phyloP scores from a whole-genome alignment of 305 asterid genomes.

The Fraxinus xanthoxyloides region DNA sequence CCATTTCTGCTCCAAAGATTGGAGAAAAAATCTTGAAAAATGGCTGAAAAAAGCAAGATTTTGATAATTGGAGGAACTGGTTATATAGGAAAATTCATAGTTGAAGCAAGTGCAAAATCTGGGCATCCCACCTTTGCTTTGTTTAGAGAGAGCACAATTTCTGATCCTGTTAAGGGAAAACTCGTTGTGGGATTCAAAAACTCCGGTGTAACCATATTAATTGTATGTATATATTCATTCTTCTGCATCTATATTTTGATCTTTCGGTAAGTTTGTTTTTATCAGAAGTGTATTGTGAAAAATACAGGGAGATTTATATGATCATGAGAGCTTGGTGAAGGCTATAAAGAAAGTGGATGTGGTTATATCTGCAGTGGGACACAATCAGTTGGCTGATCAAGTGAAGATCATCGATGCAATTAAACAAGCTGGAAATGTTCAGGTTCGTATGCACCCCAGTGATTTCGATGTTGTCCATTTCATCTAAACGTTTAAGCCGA shows the following conservation, averaged over 20 bases:
- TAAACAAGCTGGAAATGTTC: conserved; percentile 21
- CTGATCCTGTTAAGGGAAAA: conserved; percentile 12
- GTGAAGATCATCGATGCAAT: conserved; percentile 18
- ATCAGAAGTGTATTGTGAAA: neutral
- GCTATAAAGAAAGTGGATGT: conserved; percentile 36
- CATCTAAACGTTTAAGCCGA: neutral
- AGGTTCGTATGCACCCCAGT: neutral
- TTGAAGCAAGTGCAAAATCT: conserved; percentile 18
- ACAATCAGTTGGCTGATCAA: conserved; percentile 1
- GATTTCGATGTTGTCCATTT: neutral
- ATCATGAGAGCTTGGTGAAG: conserved; percentile 30
- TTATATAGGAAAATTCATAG: conserved; percentile 19
- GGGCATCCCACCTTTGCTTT: conserved; percentile 21
- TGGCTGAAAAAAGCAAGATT: conserved; percentile 24
- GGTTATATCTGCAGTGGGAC: conserved; percentile 24
- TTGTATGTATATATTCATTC: neutral
- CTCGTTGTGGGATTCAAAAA: conserved; percentile 10
- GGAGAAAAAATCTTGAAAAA: neutral
- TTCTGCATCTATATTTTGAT: neutral
- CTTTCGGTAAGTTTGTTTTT: neutral
- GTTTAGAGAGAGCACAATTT: neutral
- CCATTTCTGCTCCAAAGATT: neutral
- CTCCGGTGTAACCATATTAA: conserved; percentile 10
- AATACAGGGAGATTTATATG: conserved; percentile 20
- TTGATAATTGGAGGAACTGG: conserved; percentile 27